Conservation (phyloP, 805 yeast species). For the Pichia cabralensis region DNA sequence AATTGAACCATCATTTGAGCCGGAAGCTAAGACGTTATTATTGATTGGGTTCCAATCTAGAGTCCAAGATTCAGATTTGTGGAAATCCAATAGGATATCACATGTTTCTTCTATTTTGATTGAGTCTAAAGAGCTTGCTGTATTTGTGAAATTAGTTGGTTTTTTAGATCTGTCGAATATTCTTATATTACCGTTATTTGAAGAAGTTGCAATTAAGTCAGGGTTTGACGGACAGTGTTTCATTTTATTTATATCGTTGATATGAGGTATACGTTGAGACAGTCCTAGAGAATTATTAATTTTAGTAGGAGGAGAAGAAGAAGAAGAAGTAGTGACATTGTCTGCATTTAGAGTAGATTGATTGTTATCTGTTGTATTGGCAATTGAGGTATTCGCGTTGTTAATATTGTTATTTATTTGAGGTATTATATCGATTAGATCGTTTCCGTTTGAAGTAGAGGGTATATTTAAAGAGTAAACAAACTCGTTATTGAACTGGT, state of each 20-base stretch:
- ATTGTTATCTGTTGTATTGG: conserved; percentile 6
- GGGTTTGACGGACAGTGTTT: conserved; percentile 80
- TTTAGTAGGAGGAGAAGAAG: background rate
- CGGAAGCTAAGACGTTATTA: conserved; percentile 51
- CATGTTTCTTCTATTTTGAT: conserved; percentile 25
- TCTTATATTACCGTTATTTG: conserved; percentile 53
- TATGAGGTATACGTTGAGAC: conserved; percentile 53
- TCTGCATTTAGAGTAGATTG: too few relatives aligned
- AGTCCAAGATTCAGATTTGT: conserved; percentile 53
- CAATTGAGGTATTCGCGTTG: conserved; percentile 9
- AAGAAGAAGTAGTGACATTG: too few relatives aligned
- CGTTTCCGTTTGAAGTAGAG: too few relatives aligned
- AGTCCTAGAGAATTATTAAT: conserved; percentile 10
- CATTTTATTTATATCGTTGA: conserved; percentile 66
- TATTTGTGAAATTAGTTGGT: conserved; percentile 27
- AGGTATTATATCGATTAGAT: too few relatives aligned
- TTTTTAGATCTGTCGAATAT: conserved; percentile 82
- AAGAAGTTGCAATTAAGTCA: conserved; percentile 64
- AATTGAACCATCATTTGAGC: conserved; percentile 53
- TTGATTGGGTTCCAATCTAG: conserved; percentile 66
- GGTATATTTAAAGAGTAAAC: conserved; percentile 5
- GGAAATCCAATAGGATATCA: conserved; percentile 20
- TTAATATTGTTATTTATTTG: too few relatives aligned
- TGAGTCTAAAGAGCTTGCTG: background rate
- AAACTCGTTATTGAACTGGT: conserved; percentile 28